A percentile compares a stretch with the other conserved stretches of the same genome.
Conservation (phyloP, 208 protist genomes). For the Leishmania lainsoni region DNA sequence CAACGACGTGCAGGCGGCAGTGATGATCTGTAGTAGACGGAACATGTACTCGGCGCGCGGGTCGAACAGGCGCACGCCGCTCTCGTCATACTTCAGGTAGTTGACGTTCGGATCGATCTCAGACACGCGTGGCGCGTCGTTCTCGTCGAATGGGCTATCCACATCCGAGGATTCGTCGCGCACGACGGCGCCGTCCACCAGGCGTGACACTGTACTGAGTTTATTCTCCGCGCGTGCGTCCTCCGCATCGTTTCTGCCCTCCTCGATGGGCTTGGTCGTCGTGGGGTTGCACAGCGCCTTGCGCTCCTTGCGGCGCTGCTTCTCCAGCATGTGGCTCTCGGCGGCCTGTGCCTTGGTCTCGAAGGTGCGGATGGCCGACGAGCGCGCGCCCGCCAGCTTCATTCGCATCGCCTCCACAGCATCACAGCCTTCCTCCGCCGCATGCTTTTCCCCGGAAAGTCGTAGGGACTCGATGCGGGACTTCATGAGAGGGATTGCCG, state of each 20-base stretch:
- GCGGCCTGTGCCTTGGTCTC: conserved; percentile 4
- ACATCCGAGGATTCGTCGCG: conserved; percentile 22
- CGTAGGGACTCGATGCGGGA: conserved; percentile 28
- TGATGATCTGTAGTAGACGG: conserved; percentile 69
- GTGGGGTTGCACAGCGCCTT: neutral
- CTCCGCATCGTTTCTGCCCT: neutral
- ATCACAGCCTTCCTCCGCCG: conserved; percentile 31
- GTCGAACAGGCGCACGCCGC: conserved; percentile 47
- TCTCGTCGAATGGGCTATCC: neutral
- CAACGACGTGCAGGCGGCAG: conserved; percentile 62
- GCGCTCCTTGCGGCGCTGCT: conserved; percentile 6
- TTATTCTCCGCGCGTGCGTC: conserved; percentile 19
- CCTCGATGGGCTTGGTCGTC: neutral
- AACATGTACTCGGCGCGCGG: conserved; percentile 68
- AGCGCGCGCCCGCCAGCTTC: conserved; percentile 29
- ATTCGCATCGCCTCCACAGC: conserved; percentile 38
- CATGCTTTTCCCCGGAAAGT: conserved; percentile 22
- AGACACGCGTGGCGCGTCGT: neutral
- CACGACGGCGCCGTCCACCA: conserved; percentile 27
- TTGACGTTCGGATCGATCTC: conserved; percentile 11
- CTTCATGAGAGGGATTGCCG: conserved; percentile 50
- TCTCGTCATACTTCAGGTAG: conserved; percentile 26
- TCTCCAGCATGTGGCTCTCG: conserved; percentile 4
- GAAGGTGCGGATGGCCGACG: conserved; percentile 15
- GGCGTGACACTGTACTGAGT: conserved; percentile 6